phyloP scores from a whole-genome alignment of 2,329 filamentous ascomycete genomes.

The Graphiopsis chlorocephala region DNA sequence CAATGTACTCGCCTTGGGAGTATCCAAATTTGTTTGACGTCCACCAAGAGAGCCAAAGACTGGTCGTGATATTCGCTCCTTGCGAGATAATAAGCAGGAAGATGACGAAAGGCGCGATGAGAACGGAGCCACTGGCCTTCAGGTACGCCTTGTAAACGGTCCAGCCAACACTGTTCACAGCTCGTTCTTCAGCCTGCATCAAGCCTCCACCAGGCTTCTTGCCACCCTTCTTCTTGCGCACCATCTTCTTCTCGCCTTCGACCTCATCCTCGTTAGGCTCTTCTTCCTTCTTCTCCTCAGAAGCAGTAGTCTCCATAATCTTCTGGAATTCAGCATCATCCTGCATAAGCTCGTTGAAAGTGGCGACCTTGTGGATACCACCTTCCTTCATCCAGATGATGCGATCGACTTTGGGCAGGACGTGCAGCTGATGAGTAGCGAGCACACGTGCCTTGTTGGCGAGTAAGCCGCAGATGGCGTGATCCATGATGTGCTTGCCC shows the following conservation, averaged over 20 bases:
- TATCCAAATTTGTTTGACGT: slow-evolving; percentile 73
- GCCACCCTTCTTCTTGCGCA: slow-evolving; percentile 52
- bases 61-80: slow-evolving; percentile 81
- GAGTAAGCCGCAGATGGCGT: slow-evolving; percentile 85
- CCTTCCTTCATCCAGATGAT: slow-evolving; percentile 93
- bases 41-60: slow-evolving; percentile 93
- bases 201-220: slow-evolving; percentile 54
- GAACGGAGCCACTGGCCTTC: slow-evolving; percentile 66
- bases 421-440: slow-evolving; percentile 92
- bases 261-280: slow-evolving; percentile 46
- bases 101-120: slow-evolving; percentile 64
- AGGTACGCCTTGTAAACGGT: slow-evolving; percentile 76
- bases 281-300: slow-evolving; percentile 56
- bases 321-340: slow-evolving; percentile 74
- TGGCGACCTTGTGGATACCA: slow-evolving; percentile 78
- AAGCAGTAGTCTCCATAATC: slow-evolving; percentile 76
- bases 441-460: slow-evolving; percentile 87
- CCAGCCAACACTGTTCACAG: slow-evolving; percentile 75
- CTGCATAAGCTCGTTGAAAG: slow-evolving; percentile 82
- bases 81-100: slow-evolving; percentile 69
- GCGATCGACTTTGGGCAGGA: slow-evolving; percentile 83
- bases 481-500: slow-evolving; percentile 76
- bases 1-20: slow-evolving; percentile 61
- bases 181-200: slow-evolving; percentile 73
- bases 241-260: slow-evolving; percentile 57